Conservation (phyloP, 768 basidiomycete genomes). For the Podaxis sp. region DNA sequence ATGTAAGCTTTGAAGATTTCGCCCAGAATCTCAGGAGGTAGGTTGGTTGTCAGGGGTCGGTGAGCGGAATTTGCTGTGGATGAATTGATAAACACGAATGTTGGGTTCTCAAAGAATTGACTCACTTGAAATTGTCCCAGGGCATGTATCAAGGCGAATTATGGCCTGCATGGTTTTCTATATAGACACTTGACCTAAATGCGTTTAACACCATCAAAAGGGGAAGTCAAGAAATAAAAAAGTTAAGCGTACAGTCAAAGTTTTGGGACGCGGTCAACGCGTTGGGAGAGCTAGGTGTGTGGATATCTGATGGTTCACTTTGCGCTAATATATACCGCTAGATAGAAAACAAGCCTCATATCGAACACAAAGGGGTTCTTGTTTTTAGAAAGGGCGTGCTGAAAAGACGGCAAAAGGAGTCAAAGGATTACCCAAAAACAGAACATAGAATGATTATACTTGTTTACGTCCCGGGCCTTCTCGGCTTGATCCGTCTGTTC, state of each 20-base stretch:
- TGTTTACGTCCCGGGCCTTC: background rate
- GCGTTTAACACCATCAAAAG: background rate
- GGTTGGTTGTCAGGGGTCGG: background rate
- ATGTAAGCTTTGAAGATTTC: constrained; percentile 12
- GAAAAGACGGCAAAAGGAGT: background rate
- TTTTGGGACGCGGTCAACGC: constrained; percentile 2
- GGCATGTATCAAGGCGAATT: background rate
- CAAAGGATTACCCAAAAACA: background rate
- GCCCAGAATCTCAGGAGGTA: constrained; percentile 6
- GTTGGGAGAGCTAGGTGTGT: background rate
- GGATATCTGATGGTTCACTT: background rate
- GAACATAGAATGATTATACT: background rate
- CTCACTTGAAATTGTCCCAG: background rate
- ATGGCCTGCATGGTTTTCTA: background rate
- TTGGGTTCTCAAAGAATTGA: background rate
- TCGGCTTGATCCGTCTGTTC: background rate
- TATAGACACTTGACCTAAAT: background rate
- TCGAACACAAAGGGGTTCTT: background rate
- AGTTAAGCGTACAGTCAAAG: background rate
- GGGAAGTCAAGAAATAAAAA: background rate
- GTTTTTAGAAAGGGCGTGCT: background rate
- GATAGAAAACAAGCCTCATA: background rate
- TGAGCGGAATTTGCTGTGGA: background rate
- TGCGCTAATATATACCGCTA: background rate
- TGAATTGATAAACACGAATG: background rate